Percentiles rank a stretch among this genome's conserved stretches.
Evolutionary conservation across 257 asterid genomes (phyloP).

Genomic region (Anisodus acutangulus): DNA sequence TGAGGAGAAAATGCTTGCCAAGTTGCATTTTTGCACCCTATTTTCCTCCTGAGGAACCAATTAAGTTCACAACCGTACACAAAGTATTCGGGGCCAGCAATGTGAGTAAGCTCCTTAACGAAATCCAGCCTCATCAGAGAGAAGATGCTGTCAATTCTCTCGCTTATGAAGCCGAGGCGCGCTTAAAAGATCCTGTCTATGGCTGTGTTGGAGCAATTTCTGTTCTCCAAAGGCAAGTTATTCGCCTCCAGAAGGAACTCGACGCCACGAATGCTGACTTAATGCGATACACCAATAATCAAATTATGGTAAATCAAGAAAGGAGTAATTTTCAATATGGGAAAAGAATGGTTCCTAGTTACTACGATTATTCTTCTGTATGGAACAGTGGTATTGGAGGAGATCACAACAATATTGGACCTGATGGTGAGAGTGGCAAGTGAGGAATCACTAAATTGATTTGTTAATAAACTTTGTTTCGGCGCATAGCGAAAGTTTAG

Average conservation of each 20-base stretch:
- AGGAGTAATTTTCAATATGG: slow-evolving; percentile 18
- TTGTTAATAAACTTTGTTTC: not conserved
- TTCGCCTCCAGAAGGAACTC: slow-evolving; percentile 40
- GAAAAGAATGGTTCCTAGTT: slow-evolving; percentile 3
- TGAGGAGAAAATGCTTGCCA: slow-evolving; percentile 40
- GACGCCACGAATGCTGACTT: slow-evolving; percentile 39
- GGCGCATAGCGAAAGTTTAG: too few species aligned
- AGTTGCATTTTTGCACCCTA: slow-evolving; percentile 43
- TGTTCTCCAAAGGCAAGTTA: slow-evolving; percentile 39
- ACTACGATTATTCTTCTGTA: not conserved
- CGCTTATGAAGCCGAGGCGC: slow-evolving; percentile 40
- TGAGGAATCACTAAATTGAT: not conserved
- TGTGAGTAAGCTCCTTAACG: slow-evolving; percentile 36
- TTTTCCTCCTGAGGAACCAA: slow-evolving; percentile 42
- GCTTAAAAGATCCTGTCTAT: slow-evolving; percentile 37
- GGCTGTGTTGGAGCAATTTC: slow-evolving; percentile 44
- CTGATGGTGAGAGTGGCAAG: slow-evolving; percentile 8
- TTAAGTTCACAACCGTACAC: slow-evolving; percentile 40
- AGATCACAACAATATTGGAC: not conserved
- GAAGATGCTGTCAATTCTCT: slow-evolving; percentile 41
- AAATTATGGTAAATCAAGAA: not conserved
- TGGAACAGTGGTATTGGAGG: slow-evolving; percentile 30
- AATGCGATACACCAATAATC: slow-evolving; percentile 30
- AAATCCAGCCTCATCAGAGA: slow-evolving; percentile 40
- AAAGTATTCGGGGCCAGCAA: slow-evolving; percentile 43